Conservation (phyloP, 495 filamentous ascomycete genomes). For the Polyplosphaeria fusca region DNA sequence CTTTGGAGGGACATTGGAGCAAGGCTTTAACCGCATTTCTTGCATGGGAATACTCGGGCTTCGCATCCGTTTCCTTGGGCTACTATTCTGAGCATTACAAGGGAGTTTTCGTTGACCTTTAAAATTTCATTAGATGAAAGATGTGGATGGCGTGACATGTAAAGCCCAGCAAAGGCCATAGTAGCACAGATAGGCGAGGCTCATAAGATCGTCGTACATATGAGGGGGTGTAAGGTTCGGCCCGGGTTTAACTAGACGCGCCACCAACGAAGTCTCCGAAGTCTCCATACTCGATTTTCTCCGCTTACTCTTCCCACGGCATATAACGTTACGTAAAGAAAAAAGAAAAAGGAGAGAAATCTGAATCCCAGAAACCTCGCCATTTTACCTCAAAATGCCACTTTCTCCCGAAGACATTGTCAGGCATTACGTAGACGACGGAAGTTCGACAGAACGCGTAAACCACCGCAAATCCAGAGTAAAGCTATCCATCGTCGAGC, state of each 20-base stretch:
- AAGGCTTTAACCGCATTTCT: background rate
- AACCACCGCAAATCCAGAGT: background rate
- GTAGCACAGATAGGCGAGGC: no score
- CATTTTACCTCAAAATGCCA: background rate
- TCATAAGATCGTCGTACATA: no score
- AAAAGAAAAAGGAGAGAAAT: no score
- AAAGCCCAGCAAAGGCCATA: no score
- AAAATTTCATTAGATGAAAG: no score
- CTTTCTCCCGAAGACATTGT: constrained; percentile 4
- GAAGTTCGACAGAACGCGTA: background rate
- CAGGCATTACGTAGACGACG: background rate
- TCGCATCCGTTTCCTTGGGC: background rate
- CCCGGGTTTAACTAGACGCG: no score
- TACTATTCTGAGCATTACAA: background rate
- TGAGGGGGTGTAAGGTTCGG: no score
- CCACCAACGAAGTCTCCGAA: no score
- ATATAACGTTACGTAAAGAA: background rate
- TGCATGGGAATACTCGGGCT: no score
- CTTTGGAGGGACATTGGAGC: background rate
- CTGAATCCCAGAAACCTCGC: background rate
- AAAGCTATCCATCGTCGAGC: constrained; percentile 41
- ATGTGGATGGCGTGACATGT: no score
- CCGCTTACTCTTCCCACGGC: background rate
- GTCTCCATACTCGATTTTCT: background rate
- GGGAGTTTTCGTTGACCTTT: background rate